Conservation (phyloP, 176 grass and related monocot genomes). For the Zea luxurians region DNA sequence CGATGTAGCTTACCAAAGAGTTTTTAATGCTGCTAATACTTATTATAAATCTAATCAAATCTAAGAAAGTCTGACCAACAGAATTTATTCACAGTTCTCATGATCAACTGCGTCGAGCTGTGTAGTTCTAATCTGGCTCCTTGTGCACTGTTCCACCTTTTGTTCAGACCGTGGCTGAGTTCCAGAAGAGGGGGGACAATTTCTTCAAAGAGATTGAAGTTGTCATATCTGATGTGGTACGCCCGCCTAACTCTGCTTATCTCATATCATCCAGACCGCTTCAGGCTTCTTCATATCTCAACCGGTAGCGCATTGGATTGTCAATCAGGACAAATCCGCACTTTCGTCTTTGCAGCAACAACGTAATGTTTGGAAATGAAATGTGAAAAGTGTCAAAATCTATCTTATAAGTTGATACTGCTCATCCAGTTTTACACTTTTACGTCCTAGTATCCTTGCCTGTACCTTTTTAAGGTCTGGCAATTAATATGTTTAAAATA, state of each 20-base stretch:
- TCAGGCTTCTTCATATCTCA: background rate
- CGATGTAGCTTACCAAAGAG: no score
- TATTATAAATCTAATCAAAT: no score
- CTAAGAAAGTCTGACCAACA: no score
- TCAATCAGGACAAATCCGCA: background rate
- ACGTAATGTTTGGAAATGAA: background rate
- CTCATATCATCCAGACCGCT: background rate
- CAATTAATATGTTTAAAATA: background rate
- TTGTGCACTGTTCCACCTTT: background rate
- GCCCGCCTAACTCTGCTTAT: background rate
- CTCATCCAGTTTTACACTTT: background rate
- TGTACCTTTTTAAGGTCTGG: background rate
- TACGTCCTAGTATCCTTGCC: background rate
- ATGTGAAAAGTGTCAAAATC: background rate
- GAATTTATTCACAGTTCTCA: no score
- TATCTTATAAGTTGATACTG: background rate
- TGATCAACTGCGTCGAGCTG: background rate
- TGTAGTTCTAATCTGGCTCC: background rate
- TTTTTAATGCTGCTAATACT: no score
- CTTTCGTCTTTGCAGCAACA: background rate
- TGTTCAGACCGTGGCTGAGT: conserved; percentile 68
- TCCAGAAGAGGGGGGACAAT: conserved; percentile 72
- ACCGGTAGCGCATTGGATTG: background rate
- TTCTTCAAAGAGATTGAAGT: conserved; percentile 86
- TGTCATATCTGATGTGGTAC: conserved; percentile 91